A percentile compares a stretch with the other conserved stretches of the same genome.
Conservation (phyloP, 2,329 filamentous ascomycete species). For the Hysterium pulicare region DNA sequence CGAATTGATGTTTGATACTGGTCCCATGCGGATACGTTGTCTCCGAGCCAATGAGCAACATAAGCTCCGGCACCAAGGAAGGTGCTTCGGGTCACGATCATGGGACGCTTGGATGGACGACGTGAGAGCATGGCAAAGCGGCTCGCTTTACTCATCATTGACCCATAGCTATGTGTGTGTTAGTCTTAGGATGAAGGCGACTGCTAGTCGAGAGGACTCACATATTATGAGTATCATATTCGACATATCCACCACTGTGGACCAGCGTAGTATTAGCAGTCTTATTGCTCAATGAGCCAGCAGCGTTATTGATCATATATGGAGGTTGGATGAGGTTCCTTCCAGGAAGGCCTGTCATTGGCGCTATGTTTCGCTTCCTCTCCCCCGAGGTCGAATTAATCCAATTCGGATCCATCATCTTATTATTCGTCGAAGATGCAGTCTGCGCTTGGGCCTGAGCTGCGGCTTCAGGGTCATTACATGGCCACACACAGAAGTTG, state of each 20-base stretch:
- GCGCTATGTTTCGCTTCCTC: slow-evolving; percentile 15
- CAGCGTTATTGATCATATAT: slow-evolving; percentile 62
- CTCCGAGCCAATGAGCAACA: slow-evolving; percentile 59
- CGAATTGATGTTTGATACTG: slow-evolving; percentile 41
- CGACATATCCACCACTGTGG: slow-evolving; percentile 62
- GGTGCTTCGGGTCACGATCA: slow-evolving; percentile 74
- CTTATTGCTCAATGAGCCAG: slow-evolving; percentile 42
- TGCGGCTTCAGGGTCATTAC: slow-evolving; percentile 37
- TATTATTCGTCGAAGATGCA: background rate
- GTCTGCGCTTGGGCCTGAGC: slow-evolving; percentile 12
- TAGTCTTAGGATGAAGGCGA: slow-evolving; percentile 63
- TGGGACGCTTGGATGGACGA: slow-evolving; percentile 61
- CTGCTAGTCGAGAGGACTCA: slow-evolving; percentile 39
- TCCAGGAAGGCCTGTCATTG: slow-evolving; percentile 56
- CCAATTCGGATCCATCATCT: too few relatives aligned
- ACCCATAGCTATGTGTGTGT: slow-evolving; percentile 56
- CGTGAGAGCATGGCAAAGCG: slow-evolving; percentile 66
- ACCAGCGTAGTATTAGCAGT: slow-evolving; percentile 65
- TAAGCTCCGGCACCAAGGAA: slow-evolving; percentile 67
- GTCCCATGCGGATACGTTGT: slow-evolving; percentile 46
- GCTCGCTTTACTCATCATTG: slow-evolving; percentile 68
- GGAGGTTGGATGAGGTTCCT: slow-evolving; percentile 62
- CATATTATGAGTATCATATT: slow-evolving; percentile 74
- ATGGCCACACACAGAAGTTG: slow-evolving; percentile 44
- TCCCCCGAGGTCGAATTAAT: background rate